Conservation (phyloP, 257 asterid species). For the Solanum arcanum region DNA sequence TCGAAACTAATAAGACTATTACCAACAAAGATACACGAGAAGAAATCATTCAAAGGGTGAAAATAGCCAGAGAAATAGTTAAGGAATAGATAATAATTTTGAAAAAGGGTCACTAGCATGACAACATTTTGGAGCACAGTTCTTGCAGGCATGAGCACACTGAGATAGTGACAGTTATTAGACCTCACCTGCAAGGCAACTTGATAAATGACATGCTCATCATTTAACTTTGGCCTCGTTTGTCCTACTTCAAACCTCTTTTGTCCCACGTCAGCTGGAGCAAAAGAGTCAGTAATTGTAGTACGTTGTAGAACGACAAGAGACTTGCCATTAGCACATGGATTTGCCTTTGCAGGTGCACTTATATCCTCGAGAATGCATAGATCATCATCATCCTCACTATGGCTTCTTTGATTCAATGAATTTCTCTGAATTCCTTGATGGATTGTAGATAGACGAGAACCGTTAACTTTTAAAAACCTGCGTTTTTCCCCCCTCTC, state of each 20-base stretch:
- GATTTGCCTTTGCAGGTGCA: slow-evolving; percentile 35
- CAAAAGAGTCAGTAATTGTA: slow-evolving; percentile 22
- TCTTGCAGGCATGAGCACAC: not conserved
- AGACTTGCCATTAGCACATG: slow-evolving; percentile 23
- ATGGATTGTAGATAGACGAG: slow-evolving; percentile 13
- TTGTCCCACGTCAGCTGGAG: slow-evolving; percentile 22
- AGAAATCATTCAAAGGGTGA: not conserved
- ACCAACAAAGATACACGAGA: not conserved
- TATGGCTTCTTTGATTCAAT: slow-evolving; percentile 11
- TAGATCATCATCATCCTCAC: slow-evolving; percentile 54
- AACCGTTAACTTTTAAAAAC: slow-evolving; percentile 9
- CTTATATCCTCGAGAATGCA: slow-evolving; percentile 68
- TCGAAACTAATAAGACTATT: not conserved
- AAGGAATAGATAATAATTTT: not conserved
- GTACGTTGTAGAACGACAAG: slow-evolving; percentile 18
- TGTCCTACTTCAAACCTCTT: slow-evolving; percentile 18
- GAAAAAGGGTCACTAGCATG: not conserved
- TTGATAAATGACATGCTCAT: slow-evolving; percentile 50
- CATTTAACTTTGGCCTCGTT: slow-evolving; percentile 45
- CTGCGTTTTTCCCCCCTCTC: slow-evolving; percentile 10
- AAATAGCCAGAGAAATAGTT: not conserved
- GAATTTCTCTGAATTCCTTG: slow-evolving; percentile 27
- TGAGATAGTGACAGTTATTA: not conserved
- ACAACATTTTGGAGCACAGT: not conserved
- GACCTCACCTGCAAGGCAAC: slow-evolving; percentile 68